Conservation (phyloP, 257 asterid species). For the Solanum chmielewskii region DNA sequence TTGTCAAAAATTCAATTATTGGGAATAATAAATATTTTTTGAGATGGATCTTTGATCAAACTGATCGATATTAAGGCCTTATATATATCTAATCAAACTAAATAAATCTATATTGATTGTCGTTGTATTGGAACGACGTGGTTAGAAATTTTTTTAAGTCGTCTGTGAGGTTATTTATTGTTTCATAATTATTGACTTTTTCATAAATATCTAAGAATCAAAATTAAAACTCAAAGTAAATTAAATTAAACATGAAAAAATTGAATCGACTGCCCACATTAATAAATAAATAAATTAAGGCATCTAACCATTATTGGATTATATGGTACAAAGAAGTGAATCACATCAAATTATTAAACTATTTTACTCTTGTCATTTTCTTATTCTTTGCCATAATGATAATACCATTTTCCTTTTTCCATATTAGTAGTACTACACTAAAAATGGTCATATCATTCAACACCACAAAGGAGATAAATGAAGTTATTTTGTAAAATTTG, state of each 20-base stretch:
- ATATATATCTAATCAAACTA: too few species aligned
- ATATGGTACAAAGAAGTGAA: not conserved
- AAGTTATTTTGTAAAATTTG: too few species aligned
- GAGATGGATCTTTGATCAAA: too few species aligned
- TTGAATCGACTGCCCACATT: too few species aligned
- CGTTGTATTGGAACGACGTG: not conserved
- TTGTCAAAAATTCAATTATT: too few species aligned
- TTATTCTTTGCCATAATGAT: not conserved
- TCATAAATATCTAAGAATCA: too few species aligned
- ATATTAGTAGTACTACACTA: not conserved
- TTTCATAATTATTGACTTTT: not conserved
- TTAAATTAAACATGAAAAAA: not conserved
- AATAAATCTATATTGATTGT: too few species aligned
- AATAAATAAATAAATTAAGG: not conserved
- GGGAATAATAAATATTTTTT: too few species aligned
- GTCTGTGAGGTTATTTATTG: too few species aligned
- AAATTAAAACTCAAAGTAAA: too few species aligned
- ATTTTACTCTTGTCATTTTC: not conserved
- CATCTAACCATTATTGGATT: not conserved
- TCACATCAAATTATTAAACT: not conserved
- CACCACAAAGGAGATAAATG: not conserved
- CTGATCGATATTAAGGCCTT: too few species aligned
- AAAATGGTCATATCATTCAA: not conserved
- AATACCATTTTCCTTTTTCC: not conserved
- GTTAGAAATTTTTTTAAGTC: too few species aligned